Evolutionary conservation across 2,329 filamentous ascomycete species (phyloP).

Genomic region (Incumbomyces lentus): DNA sequence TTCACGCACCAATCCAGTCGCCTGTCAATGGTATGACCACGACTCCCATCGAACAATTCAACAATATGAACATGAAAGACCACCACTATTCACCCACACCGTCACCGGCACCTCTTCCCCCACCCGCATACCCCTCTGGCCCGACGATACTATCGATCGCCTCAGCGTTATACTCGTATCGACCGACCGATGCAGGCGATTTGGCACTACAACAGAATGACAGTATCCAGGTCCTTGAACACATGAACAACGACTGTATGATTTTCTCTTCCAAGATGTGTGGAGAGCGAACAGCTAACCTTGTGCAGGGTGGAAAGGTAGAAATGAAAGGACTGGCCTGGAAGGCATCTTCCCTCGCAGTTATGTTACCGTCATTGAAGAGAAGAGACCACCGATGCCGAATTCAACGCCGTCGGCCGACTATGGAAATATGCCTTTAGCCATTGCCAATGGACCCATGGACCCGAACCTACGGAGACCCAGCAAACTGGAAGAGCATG

Average conservation of each 20-base stretch:
- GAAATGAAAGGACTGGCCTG: constrained; percentile 67
- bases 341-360: constrained; percentile 93
- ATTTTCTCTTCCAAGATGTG: constrained; percentile 3
- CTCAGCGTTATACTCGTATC: constrained; percentile 74
- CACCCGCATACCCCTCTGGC: constrained; percentile 42
- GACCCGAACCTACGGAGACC: constrained; percentile 32
- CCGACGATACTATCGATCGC: constrained; percentile 58
- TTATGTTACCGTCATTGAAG: constrained; percentile 66
- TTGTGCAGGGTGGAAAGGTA: constrained; percentile 60
- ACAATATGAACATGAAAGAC: constrained; percentile 35
- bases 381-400: constrained; percentile 33
- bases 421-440: constrained; percentile 60
- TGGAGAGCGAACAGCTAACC: constrained; percentile 2
- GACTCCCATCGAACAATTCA: constrained; percentile 30
- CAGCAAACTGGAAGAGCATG: constrained; percentile 60
- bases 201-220: constrained; percentile 73
- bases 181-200: constrained; percentile 69
- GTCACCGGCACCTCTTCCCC: constrained; percentile 36
- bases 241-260: constrained; percentile 86
- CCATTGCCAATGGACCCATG: constrained; percentile 49
- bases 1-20: constrained; percentile 25
- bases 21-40: constrained; percentile 27
- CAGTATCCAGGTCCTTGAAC: constrained; percentile 67
- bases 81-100: constrained; percentile 29
- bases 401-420: constrained; percentile 29